These are phyloP conservation scores for Neophaeococcomyces mojaviensis DNA, from an alignment of 2,329 filamentous ascomycete species.

Conservation along the genomic window DNA sequence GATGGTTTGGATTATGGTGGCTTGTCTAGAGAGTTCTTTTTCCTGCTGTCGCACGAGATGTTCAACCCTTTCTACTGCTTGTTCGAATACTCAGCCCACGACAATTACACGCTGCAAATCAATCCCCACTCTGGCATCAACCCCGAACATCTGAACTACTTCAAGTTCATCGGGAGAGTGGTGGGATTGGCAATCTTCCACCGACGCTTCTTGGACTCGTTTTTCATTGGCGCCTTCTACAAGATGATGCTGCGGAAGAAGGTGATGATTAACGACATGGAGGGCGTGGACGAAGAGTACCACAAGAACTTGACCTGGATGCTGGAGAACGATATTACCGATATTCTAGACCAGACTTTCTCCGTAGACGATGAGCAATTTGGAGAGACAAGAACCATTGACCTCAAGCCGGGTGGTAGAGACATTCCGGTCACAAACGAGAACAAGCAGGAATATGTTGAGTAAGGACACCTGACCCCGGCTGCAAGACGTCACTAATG, in stretches of 20 bases:
- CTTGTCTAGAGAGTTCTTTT: slow-evolving; percentile 97
- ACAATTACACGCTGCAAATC: slow-evolving; percentile 99
- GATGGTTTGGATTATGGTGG: slow-evolving; percentile 97
- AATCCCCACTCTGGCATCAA: slow-evolving; percentile 99
- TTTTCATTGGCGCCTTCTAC: slow-evolving; percentile 98
- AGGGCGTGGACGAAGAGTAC: slow-evolving; percentile 96
- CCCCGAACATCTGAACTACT: slow-evolving; percentile 97
- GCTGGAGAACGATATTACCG: slow-evolving; percentile 93
- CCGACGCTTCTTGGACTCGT: slow-evolving; percentile 90
- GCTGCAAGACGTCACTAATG: slow-evolving; percentile 3
- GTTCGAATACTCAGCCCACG: slow-evolving; percentile 98
- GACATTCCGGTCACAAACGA: slow-evolving; percentile 96
- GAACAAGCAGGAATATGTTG: slow-evolving; percentile 98
- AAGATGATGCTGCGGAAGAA: slow-evolving; percentile 98
- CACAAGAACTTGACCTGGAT: slow-evolving; percentile 96
- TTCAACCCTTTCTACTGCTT: slow-evolving; percentile 99
- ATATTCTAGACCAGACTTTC: slow-evolving; percentile 90
- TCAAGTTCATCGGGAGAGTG: slow-evolving; percentile 98
- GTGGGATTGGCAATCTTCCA: slow-evolving; percentile 98
- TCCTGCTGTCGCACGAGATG: slow-evolving; percentile 98
- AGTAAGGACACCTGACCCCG: slow-evolving; percentile 49
- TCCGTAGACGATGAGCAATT: slow-evolving; percentile 96
- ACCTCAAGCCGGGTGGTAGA: slow-evolving; percentile 81
- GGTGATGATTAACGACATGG: slow-evolving; percentile 89
- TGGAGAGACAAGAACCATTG: slow-evolving; percentile 86